A percentile compares a stretch with the other conserved stretches of the same genome.
These are phyloP conservation scores for Pyrus bretschneideri DNA, from an alignment of 306 rosid species.

Conservation along the genomic window DNA sequence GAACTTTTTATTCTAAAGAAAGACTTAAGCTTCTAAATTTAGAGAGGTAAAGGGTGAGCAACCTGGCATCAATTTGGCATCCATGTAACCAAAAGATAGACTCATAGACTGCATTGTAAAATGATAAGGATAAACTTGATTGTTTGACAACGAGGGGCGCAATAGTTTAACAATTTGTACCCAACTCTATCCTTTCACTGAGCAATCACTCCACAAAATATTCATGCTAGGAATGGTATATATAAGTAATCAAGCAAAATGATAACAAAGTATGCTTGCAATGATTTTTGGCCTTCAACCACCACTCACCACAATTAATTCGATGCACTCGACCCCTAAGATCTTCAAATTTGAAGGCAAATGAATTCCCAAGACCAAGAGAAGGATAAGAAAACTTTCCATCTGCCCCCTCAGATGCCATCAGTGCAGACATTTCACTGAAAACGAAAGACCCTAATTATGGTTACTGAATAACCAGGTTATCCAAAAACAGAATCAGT, in stretches of 20 bases:
- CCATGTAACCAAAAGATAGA: background rate
- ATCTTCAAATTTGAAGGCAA: conserved; percentile 80
- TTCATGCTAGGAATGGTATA: background rate
- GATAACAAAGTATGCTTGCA: background rate
- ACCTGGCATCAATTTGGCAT: background rate
- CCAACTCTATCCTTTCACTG: background rate
- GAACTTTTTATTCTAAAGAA: background rate
- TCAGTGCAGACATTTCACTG: conserved; percentile 73
- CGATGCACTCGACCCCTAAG: conserved; percentile 73
- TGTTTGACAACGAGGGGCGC: background rate
- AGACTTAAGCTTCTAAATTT: background rate
- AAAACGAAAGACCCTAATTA: conserved; percentile 16
- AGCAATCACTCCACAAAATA: background rate
- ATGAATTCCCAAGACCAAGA: conserved; percentile 60
- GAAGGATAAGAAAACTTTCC: conserved; percentile 47
- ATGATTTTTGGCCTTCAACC: conserved; percentile 2
- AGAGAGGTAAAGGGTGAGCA: background rate
- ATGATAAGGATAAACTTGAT: background rate
- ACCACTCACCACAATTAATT: conserved; percentile 67
- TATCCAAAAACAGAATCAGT: conserved; percentile 13
- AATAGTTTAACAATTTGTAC: background rate
- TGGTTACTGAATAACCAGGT: conserved; percentile 16
- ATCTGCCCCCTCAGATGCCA: conserved; percentile 63
- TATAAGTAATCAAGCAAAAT: background rate
- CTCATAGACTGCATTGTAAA: background rate